phyloP scores from a whole-genome alignment of 2,329 filamentous ascomycete species.

The Neonectria coccinea region DNA sequence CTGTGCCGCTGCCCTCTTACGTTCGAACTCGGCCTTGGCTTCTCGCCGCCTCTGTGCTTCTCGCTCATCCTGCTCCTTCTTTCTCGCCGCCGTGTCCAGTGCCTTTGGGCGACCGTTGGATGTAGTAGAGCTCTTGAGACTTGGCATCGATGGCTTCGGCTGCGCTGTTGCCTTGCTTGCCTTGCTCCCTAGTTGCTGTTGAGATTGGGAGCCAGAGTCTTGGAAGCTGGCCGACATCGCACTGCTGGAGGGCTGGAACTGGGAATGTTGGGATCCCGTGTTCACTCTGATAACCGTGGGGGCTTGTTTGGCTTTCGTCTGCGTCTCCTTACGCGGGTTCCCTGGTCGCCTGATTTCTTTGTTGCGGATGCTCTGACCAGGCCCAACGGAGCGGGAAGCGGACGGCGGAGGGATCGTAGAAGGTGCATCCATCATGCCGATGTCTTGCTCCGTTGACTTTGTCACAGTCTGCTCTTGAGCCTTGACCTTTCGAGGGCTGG shows the following conservation, averaged over 20 bases:
- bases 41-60: constrained; percentile 83
- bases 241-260: constrained; percentile 70
- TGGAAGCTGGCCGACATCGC: constrained; percentile 68
- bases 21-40: constrained; percentile 83
- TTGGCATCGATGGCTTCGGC: constrained; percentile 65
- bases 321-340: constrained; percentile 71
- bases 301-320: constrained; percentile 71
- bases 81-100: constrained; percentile 79
- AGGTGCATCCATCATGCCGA: constrained; percentile 69
- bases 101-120: constrained; percentile 76
- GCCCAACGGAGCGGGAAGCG: constrained; percentile 63
- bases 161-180: constrained; percentile 75
- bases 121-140: constrained; percentile 68
- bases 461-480: constrained; percentile 48
- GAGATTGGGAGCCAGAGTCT: constrained; percentile 57
- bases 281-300: constrained; percentile 79
- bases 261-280: constrained; percentile 71
- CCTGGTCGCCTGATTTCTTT: constrained; percentile 69
- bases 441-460: constrained; percentile 53
- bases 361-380: constrained; percentile 61
- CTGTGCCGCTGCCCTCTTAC: constrained; percentile 75
- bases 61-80: constrained; percentile 87
- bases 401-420: constrained; percentile 70
- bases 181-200: constrained; percentile 68
- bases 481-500: constrained; percentile 65